These are phyloP conservation scores for Colletotrichum sp. DNA, from an alignment of 2,329 filamentous ascomycete genomes.

Conservation along the genomic window DNA sequence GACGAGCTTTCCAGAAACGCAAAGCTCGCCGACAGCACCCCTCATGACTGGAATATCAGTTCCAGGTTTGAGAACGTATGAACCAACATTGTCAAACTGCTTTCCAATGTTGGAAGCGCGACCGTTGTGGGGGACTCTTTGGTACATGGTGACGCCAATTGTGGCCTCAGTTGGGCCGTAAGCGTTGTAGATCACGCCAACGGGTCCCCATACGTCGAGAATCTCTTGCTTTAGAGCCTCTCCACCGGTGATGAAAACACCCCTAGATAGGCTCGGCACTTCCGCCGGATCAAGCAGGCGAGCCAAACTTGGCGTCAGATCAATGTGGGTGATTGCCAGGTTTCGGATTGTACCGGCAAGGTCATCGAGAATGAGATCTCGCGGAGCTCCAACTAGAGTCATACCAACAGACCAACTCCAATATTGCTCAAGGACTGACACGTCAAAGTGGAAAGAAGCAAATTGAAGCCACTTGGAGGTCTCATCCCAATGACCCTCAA, in stretches of 20 bases:
- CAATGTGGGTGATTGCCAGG: constrained; percentile 85
- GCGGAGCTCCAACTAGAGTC: constrained; percentile 79
- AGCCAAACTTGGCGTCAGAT: constrained; percentile 88
- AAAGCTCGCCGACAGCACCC: constrained; percentile 86
- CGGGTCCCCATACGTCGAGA: constrained; percentile 81
- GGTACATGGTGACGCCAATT: constrained; percentile 90
- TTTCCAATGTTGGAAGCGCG: constrained; percentile 87
- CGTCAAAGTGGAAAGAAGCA: constrained; percentile 93
- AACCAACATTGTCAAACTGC: constrained; percentile 87
- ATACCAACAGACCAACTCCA: constrained; percentile 96
- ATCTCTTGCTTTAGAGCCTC: constrained; percentile 91
- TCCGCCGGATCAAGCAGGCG: constrained; percentile 79
- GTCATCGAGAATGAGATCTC: constrained; percentile 86
- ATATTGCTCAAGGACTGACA: constrained; percentile 91
- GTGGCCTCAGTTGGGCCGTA: constrained; percentile 93
- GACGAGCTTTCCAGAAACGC: constrained; percentile 84
- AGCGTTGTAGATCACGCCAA: constrained; percentile 86
- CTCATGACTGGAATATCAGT: constrained; percentile 75
- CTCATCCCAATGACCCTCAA: constrained; percentile 74
- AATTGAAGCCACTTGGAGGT: constrained; percentile 89
- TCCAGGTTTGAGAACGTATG: constrained; percentile 75
- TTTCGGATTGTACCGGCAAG: constrained; percentile 73
- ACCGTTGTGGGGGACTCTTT: constrained; percentile 77
- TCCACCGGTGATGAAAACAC: constrained; percentile 92
- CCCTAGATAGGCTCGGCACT: constrained; percentile 77